phyloP scores from a whole-genome alignment of 2,329 filamentous ascomycete species.

The Chaetomiaceae sp. region DNA sequence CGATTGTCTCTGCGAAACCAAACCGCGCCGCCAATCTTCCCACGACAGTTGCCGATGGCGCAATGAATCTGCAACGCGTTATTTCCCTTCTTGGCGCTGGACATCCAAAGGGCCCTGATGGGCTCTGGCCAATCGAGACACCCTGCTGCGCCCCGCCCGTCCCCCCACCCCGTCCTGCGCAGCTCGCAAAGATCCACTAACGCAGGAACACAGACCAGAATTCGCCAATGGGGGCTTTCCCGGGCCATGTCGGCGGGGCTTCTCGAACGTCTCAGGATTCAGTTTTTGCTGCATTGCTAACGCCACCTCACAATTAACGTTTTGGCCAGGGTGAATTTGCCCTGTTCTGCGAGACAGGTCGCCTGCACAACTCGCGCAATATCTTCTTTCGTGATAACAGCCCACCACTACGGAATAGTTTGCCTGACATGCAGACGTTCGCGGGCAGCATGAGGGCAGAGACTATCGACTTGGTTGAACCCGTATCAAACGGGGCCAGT shows the following conservation, averaged over 20 bases:
- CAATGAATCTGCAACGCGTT: constrained; percentile 13
- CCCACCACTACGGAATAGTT: too few relatives aligned
- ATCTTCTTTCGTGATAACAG: too few relatives aligned
- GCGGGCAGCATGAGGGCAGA: too few relatives aligned
- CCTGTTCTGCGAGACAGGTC: constrained; percentile 1
- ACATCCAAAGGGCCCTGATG: constrained; percentile 3
- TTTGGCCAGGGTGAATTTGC: constrained; percentile 1
- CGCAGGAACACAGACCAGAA: constrained; percentile 19
- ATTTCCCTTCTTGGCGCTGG: constrained; percentile 13
- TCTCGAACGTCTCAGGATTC: constrained; percentile 21
- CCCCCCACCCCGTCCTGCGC: background rate
- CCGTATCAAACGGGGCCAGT: too few relatives aligned
- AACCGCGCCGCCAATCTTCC: background rate
- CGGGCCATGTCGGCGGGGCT: constrained; percentile 20
- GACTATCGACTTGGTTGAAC: too few relatives aligned
- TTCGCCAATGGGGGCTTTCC: constrained; percentile 18
- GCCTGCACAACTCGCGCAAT: too few relatives aligned
- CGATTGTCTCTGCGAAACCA: background rate
- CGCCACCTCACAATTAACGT: constrained; percentile 14
- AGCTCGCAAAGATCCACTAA: constrained; percentile 13
- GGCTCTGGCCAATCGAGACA: constrained; percentile 2
- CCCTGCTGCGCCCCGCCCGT: background rate
- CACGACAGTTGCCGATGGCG: constrained; percentile 12
- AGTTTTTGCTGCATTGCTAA: constrained; percentile 8
- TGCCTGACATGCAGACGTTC: too few relatives aligned